Percentiles rank a stretch among this genome's conserved stretches.
phyloP scores from a whole-genome alignment of 306 rosid genomes.

The Crataegus laevigata region DNA sequence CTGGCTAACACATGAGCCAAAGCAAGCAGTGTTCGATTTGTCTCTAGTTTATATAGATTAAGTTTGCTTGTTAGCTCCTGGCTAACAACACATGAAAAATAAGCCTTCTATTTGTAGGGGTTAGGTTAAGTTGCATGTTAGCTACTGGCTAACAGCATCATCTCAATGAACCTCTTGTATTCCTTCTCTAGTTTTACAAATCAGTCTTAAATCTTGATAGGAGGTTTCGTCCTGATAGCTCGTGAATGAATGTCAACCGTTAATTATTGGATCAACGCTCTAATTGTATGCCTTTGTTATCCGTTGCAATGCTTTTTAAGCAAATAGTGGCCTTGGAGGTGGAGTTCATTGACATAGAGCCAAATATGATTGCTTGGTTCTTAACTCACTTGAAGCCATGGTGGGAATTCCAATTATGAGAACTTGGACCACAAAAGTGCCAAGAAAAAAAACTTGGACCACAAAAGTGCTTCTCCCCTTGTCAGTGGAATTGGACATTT shows the following conservation, averaged over 20 bases:
- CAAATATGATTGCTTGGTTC: not conserved
- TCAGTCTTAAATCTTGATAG: too few species aligned
- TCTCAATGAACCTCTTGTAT: not conserved
- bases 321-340: too few species aligned
- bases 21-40: not conserved
- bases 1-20: conserved; percentile 35
- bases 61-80: not conserved
- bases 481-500: not conserved
- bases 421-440: not conserved
- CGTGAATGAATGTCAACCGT: too few species aligned
- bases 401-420: too few species aligned
- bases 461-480: not conserved
- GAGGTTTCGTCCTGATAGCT: too few species aligned
- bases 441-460: not conserved
- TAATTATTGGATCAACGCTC: too few species aligned
- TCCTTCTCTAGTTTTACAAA: not conserved
- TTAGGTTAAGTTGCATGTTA: conserved; percentile 21
- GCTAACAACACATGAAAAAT: conserved; percentile 10
- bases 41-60: not conserved
- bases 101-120: not conserved
- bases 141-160: conserved; percentile 41
- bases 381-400: too few species aligned
- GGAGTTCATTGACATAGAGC: too few species aligned
- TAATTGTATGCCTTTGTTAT: too few species aligned
- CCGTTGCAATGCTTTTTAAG: too few species aligned